These are phyloP conservation scores for Fulvia fulva DNA, from an alignment of 2,329 filamentous ascomycete species.

Conservation along the genomic window DNA sequence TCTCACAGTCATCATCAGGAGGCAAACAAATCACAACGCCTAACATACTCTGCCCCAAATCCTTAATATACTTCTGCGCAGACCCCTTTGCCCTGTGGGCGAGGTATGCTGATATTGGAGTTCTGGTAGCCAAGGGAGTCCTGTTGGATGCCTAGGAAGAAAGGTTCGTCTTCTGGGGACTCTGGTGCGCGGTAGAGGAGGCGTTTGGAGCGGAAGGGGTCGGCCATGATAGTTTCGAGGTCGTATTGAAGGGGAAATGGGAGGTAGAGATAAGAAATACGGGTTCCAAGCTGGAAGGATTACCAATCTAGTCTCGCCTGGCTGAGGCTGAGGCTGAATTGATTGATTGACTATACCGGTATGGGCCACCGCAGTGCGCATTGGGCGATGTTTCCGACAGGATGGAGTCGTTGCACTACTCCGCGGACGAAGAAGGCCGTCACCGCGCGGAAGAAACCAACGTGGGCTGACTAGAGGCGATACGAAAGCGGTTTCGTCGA, in stretches of 20 bases:
- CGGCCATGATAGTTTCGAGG: not conserved
- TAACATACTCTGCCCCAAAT: conserved; percentile 20
- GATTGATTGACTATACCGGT: not conserved
- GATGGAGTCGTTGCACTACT: no score
- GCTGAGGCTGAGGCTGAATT: not conserved
- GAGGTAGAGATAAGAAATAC: no score
- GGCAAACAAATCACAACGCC: conserved; percentile 4
- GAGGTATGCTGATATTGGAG: conserved; percentile 24
- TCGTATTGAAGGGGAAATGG: not conserved
- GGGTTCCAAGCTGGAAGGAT: not conserved
- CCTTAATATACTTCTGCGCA: conserved; percentile 26
- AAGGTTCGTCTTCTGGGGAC: conserved; percentile 28
- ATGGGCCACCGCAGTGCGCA: not conserved
- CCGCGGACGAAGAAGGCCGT: no score
- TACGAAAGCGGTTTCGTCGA: not conserved
- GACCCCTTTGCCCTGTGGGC: conserved; percentile 30
- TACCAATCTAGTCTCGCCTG: not conserved
- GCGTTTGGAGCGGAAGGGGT: conserved; percentile 34
- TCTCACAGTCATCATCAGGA: not conserved
- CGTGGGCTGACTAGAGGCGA: not conserved
- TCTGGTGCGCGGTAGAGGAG: conserved; percentile 41
- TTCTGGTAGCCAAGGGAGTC: conserved; percentile 18
- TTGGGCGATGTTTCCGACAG: no score
- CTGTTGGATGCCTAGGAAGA: conserved; percentile 21
- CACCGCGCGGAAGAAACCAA: not conserved